Evolutionary conservation across 1,284 basidiomycete genomes (phyloP), one percentile per base, ranked within the genome.

Genomic region (Naganishia liquefaciens): DNA sequence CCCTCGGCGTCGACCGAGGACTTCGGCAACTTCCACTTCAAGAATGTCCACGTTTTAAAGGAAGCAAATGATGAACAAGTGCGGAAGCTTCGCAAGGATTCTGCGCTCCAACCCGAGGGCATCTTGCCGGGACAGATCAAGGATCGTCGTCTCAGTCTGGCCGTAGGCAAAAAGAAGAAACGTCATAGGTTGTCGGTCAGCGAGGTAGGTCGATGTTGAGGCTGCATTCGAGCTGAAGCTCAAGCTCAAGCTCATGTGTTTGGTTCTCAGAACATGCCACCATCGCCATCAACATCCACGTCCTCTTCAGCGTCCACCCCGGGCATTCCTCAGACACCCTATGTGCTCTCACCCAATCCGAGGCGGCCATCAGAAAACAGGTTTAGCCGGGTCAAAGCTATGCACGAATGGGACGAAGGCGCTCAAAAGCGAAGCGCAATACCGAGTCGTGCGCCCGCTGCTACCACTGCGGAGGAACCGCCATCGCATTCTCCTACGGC

Each of bases 61-160:
- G 93, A 98, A 78, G 93, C 93, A 25, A 99, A 99, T 76, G 96
- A 99, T 78, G 94, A 99, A 76, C 88, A 99, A 70, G 96, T 99
- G 73, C 87, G 92, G 65, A 95, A 96, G 80, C 84, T 99, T 76
- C 76, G 80, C 11, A 75, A 75, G 39, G 82, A 83, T 62, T 80
- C 79, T 44, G 71, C 77, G 64, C 71, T 70, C 0, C 72, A 73
- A 21, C 62, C 51, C 37, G 58, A 62, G 21, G 39, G 30, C 17
- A 25, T 60, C 30, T 37, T 66, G 25, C 54, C 33, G 52, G 68
- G 67, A 57, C 70, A 30, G 13, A 46, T 66, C 23, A 64, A 44
- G 15, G 68, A 70, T 54, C 68, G 74, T 17, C 66, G 70, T 10
- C 65, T 73, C 39, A 75, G 74, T 57, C 37, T 72, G 15, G 62